Base-by-base conservation (phyloP, 2,329 filamentous ascomycete genomes). In the Tolypocladium inflatum region DNA sequence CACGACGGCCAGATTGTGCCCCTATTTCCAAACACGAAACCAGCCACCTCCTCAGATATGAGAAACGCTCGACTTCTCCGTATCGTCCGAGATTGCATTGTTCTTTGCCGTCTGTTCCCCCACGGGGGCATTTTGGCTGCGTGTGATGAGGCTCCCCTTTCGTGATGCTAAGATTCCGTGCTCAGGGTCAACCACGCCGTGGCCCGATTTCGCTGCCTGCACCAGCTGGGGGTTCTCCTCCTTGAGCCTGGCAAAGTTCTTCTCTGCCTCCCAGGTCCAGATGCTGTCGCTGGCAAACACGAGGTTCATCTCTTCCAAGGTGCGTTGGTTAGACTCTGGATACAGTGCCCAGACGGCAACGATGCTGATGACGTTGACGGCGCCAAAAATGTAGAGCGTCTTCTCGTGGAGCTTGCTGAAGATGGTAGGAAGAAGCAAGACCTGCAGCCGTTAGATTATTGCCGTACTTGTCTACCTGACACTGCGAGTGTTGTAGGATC, bases 251-350 rank as follows among this genome's bases (percentile, higher is more conserved):
- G 76, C 78, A 70, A 88, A 89, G 37, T 80, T 84, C 65, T 75
- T 78, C 71, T 89, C 86, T 0, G 85, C 86, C 55, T 88, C 84
- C 87, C 88, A 90, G 1, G 80, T 80, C 84, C 85, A 90, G 4
- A 83, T 82, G 0, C 78, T 85, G 21, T 85, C 76, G 1, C 84
- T 80, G 0, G 87, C 85, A 63, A 91, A 91, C 0, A 91, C 71
- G 0, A 90, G 71, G 60, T 91, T 84, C 76, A 91, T 90, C 66
- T 90, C 87, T 65, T 91, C 88, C 0, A 91, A 74, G 0, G 87
- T 90, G 0, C 88, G 80, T 68, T 89, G 85, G 66, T 86, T 89
- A 3, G 84, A 88, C 67, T 91, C 88, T 0, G 88, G 88, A 58
- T 90, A 91, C 0, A 91, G 66, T 0, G 85, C 85, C 84, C 86